Conservation (phyloP, 192 early-diverging fungal genomes). For the Geranomyces variabilis region DNA sequence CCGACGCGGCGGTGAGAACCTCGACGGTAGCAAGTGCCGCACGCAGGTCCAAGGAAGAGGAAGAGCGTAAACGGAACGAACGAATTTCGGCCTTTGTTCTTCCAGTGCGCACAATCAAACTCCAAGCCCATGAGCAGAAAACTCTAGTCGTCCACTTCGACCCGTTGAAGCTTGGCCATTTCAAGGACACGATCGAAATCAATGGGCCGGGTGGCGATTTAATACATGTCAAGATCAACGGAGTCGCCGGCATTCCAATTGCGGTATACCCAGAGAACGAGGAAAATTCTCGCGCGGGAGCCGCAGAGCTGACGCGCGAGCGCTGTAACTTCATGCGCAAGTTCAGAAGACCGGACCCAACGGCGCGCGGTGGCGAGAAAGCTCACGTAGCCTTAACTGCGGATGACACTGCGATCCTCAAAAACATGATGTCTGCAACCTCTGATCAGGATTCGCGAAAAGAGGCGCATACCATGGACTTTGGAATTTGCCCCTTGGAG, state of each 20-base stretch:
- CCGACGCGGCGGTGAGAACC: neutral
- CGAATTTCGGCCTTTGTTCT: constrained; percentile 42
- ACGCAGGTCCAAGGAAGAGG: neutral
- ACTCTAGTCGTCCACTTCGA: constrained; percentile 54
- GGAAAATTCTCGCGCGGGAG: constrained; percentile 52
- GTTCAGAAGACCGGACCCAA: constrained; percentile 38
- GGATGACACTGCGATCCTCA: constrained; percentile 51
- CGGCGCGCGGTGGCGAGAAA: constrained; percentile 37
- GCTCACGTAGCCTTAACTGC: constrained; percentile 45
- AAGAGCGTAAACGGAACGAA: constrained; percentile 17
- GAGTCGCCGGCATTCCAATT: constrained; percentile 62
- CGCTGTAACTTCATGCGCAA: constrained; percentile 61
- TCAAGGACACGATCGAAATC: constrained; percentile 50
- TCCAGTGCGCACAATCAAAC: constrained; percentile 31
- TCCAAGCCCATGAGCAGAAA: constrained; percentile 53
- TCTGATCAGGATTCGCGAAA: constrained; percentile 45
- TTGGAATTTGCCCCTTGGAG: constrained; percentile 50
- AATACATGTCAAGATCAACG: constrained; percentile 44
- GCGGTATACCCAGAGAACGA: constrained; percentile 58
- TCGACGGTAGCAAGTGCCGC: neutral
- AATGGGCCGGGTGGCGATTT: constrained; percentile 61
- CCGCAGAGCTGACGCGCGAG: constrained; percentile 53
- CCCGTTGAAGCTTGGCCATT: constrained; percentile 52
- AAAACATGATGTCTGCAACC: constrained; percentile 59
- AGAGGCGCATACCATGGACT: constrained; percentile 59